Percentiles rank a stretch among this genome's conserved stretches.
Evolutionary conservation across 164 flowering plant genomes (phyloP).

Genomic region (Annona squamosa): DNA sequence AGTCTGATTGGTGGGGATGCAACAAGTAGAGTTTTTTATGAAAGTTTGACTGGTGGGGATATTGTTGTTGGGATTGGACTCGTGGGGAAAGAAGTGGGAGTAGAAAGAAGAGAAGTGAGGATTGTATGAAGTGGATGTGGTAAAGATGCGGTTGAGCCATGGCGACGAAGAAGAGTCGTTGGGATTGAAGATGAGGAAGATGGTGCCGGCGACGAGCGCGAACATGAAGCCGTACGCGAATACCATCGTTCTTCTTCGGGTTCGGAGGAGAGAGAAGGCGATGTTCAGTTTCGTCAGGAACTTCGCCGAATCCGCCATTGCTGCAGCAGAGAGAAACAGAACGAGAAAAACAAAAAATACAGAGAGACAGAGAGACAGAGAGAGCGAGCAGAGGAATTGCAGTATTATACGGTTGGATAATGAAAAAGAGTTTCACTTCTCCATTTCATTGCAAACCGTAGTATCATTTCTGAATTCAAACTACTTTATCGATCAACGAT

Average conservation of each 20-base stretch:
- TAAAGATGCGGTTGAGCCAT: constrained; percentile 40
- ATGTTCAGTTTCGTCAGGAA: constrained; percentile 41
- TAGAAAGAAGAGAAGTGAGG: constrained; percentile 47
- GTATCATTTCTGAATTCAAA: too few species aligned
- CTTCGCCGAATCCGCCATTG: constrained; percentile 60
- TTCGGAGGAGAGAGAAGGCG: constrained; percentile 29
- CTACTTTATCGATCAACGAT: too few species aligned
- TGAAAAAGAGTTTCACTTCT: too few species aligned
- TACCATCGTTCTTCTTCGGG: constrained; percentile 31
- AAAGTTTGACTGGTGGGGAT: too few species aligned
- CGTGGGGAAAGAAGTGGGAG: constrained; percentile 33
- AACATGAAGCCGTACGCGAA: constrained; percentile 50
- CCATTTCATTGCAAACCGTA: too few species aligned
- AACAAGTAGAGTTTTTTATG: too few species aligned
- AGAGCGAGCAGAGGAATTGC: neutral
- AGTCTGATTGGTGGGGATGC: constrained; percentile 28
- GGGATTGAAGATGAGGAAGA: constrained; percentile 58
- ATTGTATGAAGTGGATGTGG: constrained; percentile 14
- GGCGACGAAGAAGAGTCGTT: constrained; percentile 51
- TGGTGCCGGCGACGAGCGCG: constrained; percentile 51
- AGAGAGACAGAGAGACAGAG: neutral
- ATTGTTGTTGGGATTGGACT: too few species aligned
- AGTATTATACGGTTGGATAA: neutral
- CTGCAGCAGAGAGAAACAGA: neutral
- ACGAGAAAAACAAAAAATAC: too few species aligned